Base-by-base conservation (phyloP, 2,329 filamentous ascomycete species). In the Ascosphaera aggregata region DNA sequence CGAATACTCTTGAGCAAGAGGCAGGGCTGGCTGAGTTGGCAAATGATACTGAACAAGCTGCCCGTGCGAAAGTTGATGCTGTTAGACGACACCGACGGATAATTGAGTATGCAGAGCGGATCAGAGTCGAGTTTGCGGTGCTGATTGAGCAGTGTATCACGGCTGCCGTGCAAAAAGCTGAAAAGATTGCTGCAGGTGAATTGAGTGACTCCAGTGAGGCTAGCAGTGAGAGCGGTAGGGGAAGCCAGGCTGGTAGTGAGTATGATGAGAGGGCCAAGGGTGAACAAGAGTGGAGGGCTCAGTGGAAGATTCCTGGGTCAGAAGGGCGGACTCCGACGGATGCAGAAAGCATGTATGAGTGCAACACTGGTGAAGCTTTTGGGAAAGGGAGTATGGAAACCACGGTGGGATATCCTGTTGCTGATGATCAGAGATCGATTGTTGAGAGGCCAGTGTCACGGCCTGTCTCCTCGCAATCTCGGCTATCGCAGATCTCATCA, bases 131-230 rank as follows among this genome's bases (percentile, higher is more conserved):
- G 51, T 92, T 94, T 50, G 79, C 86, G 19, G 71, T 91, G 18
- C 66, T 94, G 42, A 86, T 98, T 2, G 82, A 95, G 51, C 82
- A 94, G 49, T 98, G 89, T 53, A 93, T 98, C 39, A 77, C 91
- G 43, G 84, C 82, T 44, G 89, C 89, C 7, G 69, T 95, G 58
- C 72, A 71, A 46, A 94, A 95, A 57, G 85, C 89, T 39, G 80
- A 80, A 40, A 76, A 76, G 38, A 86, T 94, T 47, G 82, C 82
- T 36, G 75, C 80, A 34, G 86, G 86, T 9, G 73, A 85, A 39
- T 61, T 91, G 13, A 86, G 78, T 45, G 84, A 91, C 50, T 86
- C 81, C 0, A 64, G 67, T 13, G 35, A 22, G 71, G 70, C 13
- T 64, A 67, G 15, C 56, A 60, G 7, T 54, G 58, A 16, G 59